Base-by-base conservation (phyloP, 1,284 basidiomycete species). In the Flammula alnicola region DNA sequence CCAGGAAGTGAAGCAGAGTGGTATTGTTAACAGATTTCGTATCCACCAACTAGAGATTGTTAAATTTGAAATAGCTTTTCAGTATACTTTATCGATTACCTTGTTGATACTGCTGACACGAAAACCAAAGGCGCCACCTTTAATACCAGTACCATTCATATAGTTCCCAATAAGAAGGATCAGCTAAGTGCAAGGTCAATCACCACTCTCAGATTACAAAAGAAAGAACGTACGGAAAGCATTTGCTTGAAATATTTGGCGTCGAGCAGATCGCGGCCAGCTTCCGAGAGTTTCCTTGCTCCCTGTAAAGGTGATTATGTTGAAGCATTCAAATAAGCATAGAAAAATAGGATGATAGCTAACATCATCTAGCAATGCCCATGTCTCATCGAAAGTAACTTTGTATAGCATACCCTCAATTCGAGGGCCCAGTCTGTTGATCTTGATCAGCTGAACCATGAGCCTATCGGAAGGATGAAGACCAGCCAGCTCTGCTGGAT, bases 111-210 rank as follows among this genome's bases (percentile, higher is more conserved):
- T 97, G 70, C 92, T 94, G 52, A 98, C 88, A 64, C 92, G 88
- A 83, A 99, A 99, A 48, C 96, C 96, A 63, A 94, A 97, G 0
- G 97, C 97, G 22, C 95, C 96, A 54, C 96, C 96, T 67, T 98
- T 98, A 62, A 95, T 84, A 55, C 95, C 95, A 33, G 93, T 92
- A 19, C 95, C 94, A 66, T 99, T 99, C 85, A 99, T 94, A 68
- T 94, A 99, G 69, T 99, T 99, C 54, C 96, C 96, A 64, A 99
- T 86, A 60, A 97, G 81, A 9, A 99, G 82, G 57, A 99, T 96
- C 38, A 98, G 78, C 90, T 94, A 55, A 5, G 40, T 41, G 37
- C 14, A 19, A 3, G 3, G 19, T 26, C 7, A 14, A 16, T 42
- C 11, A 39, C 20, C 16, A 14, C 3, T 35, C 6, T 10, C n/a